These are phyloP conservation scores for Bassia scoparia DNA, from an alignment of 148 eudicot genomes.

Conservation along the genomic window DNA sequence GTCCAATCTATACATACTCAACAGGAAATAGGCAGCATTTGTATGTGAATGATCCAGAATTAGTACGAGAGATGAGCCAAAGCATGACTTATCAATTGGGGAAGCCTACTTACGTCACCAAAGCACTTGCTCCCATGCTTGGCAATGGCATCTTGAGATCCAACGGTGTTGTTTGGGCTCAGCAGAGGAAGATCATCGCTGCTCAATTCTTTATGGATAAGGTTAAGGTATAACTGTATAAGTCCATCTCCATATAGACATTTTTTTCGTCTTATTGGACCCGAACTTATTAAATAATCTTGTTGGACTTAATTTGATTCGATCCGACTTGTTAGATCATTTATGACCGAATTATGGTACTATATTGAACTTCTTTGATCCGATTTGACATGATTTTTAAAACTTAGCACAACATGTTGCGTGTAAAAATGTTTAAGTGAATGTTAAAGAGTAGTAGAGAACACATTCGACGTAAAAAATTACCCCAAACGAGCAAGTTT, in stretches of 20 bases:
- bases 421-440: no score
- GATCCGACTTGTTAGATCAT: no score
- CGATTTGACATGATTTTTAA: no score
- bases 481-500: no score
- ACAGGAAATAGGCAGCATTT: conserved; percentile 67
- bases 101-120: conserved; percentile 62
- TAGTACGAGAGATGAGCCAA: conserved; percentile 71
- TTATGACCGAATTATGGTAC: no score
- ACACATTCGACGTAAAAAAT: no score
- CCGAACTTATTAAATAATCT: no score
- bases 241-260: no score
- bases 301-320: no score
- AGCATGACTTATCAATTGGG: conserved; percentile 50
- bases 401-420: no score
- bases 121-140: conserved; percentile 69
- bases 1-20: conserved; percentile 60
- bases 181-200: conserved; percentile 69
- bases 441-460: no score
- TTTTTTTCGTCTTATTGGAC: background rate
- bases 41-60: conserved; percentile 55
- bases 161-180: conserved; percentile 62
- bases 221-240: conserved; percentile 81
- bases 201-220: conserved; percentile 78
- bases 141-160: conserved; percentile 85
- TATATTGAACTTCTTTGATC: no score